Percentiles rank a stretch among this genome's conserved stretches.
These are phyloP conservation scores for Carallia brachiata DNA, from an alignment of 345 rosid genomes.

Conservation along the genomic window DNA sequence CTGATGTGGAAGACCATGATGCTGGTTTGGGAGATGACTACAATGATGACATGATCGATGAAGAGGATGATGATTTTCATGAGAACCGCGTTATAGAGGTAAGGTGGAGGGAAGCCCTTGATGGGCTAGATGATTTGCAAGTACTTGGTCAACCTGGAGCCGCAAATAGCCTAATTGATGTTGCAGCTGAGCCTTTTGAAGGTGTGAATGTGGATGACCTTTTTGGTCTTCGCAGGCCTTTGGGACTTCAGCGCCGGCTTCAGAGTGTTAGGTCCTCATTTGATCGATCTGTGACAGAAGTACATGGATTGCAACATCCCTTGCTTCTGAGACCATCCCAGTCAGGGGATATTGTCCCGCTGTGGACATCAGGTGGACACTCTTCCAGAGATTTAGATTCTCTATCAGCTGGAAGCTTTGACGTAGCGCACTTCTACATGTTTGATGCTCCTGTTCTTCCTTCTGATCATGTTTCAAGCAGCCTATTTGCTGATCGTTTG, in stretches of 20 bases:
- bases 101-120: constrained; percentile 94
- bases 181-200: constrained; percentile 93
- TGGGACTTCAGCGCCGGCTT: constrained; percentile 84
- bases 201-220: constrained; percentile 95
- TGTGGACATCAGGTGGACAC: constrained; percentile 65
- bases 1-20: constrained; percentile 93
- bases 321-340: constrained; percentile 81
- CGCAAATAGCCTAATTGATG: constrained; percentile 68
- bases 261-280: constrained; percentile 73
- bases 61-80: constrained; percentile 92
- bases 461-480: constrained; percentile 59
- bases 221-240: constrained; percentile 80
- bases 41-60: constrained; percentile 93
- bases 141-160: constrained; percentile 85
- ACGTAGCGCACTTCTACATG: constrained; percentile 83
- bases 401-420: constrained; percentile 64
- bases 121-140: constrained; percentile 90
- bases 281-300: constrained; percentile 67
- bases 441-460: constrained; percentile 93
- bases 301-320: constrained; percentile 89
- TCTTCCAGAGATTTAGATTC: constrained; percentile 74
- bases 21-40: constrained; percentile 85
- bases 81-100: constrained; percentile 89
- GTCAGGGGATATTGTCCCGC: constrained; percentile 57
- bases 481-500: constrained; percentile 69